Evolutionary conservation across 352 stramenopile species (phyloP).

Genomic region (Pythium coloratum): DNA sequence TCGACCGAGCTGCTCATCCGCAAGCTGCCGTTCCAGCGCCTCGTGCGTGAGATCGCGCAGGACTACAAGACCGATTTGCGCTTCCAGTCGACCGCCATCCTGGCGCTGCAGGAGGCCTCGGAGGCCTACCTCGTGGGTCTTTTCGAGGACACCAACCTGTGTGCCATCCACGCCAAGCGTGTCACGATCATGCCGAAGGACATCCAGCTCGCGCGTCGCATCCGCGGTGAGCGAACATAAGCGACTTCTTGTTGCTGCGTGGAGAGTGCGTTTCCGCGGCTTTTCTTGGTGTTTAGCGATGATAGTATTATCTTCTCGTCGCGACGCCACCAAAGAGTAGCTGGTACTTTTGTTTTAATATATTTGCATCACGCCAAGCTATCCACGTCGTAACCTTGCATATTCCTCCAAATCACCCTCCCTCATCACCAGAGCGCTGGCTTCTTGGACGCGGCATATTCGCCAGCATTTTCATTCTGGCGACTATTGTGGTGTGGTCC

Average conservation of each 20-base stretch:
- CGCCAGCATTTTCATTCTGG: not conserved
- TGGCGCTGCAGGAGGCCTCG: slow-evolving; percentile 76
- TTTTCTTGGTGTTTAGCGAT: slow-evolving; percentile 7
- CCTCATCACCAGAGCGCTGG: not conserved
- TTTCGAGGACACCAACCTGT: slow-evolving; percentile 91
- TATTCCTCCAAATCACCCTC: not conserved
- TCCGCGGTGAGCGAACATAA: slow-evolving; percentile 49
- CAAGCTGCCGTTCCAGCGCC: slow-evolving; percentile 90
- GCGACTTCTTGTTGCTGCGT: not conserved
- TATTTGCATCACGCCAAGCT: slow-evolving; percentile 21
- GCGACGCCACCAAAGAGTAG: slow-evolving; percentile 11
- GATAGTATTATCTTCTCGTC: slow-evolving; percentile 13
- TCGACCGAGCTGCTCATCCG: slow-evolving; percentile 91
- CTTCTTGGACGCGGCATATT: not conserved
- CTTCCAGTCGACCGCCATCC: slow-evolving; percentile 66
- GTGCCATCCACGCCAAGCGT: slow-evolving; percentile 94
- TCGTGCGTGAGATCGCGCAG: slow-evolving; percentile 80
- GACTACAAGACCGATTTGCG: slow-evolving; percentile 48
- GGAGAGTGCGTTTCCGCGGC: slow-evolving; percentile 1
- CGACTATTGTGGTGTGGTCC: slow-evolving; percentile 10
- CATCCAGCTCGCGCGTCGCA: slow-evolving; percentile 93
- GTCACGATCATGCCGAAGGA: slow-evolving; percentile 98
- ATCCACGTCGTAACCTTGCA: not conserved
- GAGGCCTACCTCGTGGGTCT: slow-evolving; percentile 88
- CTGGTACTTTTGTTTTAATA: slow-evolving; percentile 25